Conservation (phyloP, 2,329 filamentous ascomycete species). For the Xylariales sp. region DNA sequence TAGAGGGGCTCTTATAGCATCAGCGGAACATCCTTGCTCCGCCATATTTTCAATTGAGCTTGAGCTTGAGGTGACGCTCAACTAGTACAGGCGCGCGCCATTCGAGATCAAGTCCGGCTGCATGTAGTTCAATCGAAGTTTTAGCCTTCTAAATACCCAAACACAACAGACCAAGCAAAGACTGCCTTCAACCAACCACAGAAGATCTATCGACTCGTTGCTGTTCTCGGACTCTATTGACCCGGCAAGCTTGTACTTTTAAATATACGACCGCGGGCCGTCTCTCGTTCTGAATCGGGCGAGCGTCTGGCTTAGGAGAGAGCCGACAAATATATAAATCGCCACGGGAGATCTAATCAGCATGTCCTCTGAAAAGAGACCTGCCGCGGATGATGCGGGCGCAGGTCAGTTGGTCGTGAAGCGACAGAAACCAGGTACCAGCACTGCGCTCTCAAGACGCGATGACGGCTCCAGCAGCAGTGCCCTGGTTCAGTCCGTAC, state of each 20-base stretch:
- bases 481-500: constrained; percentile 64
- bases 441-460: constrained; percentile 61
- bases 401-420: constrained; percentile 87
- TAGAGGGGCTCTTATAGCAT: not conserved
- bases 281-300: not conserved
- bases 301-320: constrained; percentile 7
- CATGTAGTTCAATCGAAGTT: not conserved
- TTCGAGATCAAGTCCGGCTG: not conserved
- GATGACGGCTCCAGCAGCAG: constrained; percentile 58
- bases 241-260: not conserved
- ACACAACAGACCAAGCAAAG: not conserved
- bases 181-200: not conserved
- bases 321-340: not conserved
- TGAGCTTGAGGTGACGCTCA: not conserved
- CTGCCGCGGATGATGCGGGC: constrained; percentile 85
- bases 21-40: constrained; percentile 38
- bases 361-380: constrained; percentile 93
- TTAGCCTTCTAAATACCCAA: not conserved
- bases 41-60: constrained; percentile 28
- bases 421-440: constrained; percentile 77
- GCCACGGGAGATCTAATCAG: constrained; percentile 8
- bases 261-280: not conserved
- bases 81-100: not conserved
- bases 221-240: not conserved
- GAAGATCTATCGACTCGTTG: too few relatives aligned